Evolutionary conservation across 352 stramenopile species (phyloP).

Genomic region (Globisporangium lucens): DNA sequence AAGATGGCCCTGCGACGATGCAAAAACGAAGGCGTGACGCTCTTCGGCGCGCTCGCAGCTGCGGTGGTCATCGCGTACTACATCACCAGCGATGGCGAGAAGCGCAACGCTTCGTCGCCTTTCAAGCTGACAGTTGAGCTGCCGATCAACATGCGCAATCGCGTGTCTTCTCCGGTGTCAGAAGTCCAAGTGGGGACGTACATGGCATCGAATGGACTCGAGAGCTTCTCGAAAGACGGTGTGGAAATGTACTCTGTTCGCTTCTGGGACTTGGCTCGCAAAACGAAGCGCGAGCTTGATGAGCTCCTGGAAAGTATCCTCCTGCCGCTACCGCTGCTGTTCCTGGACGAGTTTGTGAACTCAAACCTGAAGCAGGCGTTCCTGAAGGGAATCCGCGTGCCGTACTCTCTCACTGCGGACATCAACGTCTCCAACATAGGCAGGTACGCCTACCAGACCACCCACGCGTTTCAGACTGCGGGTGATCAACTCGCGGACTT

Average conservation of each 20-base stretch:
- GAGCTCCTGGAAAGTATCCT: slow-evolving; percentile 4
- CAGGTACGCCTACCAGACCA: not conserved
- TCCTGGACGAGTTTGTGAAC: not conserved
- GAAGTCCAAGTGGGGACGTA: not conserved
- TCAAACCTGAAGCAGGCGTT: not conserved
- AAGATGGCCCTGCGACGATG: slow-evolving; percentile 29
- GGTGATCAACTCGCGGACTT: not conserved
- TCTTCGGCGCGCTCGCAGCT: slow-evolving; percentile 34
- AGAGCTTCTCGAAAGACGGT: not conserved
- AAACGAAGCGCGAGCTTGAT: slow-evolving; percentile 4
- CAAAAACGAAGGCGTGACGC: slow-evolving; percentile 32
- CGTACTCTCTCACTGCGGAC: not conserved
- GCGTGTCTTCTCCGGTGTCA: not conserved
- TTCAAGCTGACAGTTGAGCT: slow-evolving; percentile 2
- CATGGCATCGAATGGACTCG: not conserved
- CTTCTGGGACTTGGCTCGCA: slow-evolving; percentile 17
- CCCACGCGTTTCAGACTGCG: not conserved
- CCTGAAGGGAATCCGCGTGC: not conserved
- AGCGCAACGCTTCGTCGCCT: not conserved
- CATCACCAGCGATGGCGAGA: not conserved
- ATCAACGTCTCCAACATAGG: slow-evolving; percentile 9
- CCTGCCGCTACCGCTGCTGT: not conserved
- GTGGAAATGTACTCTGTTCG: not conserved
- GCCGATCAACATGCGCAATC: not conserved
- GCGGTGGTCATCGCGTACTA: slow-evolving; percentile 10